phyloP scores from a whole-genome alignment of 805 yeast genomes.

The Metschnikowia gelsemii region DNA sequence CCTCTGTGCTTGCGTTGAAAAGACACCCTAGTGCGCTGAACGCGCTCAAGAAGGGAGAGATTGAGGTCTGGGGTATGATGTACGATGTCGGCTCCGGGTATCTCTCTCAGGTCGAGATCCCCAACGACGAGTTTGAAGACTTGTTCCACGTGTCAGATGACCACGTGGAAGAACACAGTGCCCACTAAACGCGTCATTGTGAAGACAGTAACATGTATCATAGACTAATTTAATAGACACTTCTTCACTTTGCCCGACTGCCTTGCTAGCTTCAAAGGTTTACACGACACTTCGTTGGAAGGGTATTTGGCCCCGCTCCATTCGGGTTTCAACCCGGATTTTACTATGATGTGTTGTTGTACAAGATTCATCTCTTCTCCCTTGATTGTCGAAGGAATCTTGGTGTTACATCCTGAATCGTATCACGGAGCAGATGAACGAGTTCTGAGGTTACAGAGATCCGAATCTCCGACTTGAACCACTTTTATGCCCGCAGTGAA shows the following conservation, averaged over 20 bases:
- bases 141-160: constrained; percentile 40
- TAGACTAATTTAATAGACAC: constrained; percentile 5
- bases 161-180: constrained; percentile 25
- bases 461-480: too few relatives aligned
- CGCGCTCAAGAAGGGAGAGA: constrained; percentile 23
- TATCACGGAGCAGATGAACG: too few relatives aligned
- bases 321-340: too few relatives aligned
- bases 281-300: too few relatives aligned
- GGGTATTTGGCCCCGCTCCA: too few relatives aligned
- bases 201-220: constrained; percentile 5
- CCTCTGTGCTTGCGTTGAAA: constrained; percentile 22
- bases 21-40: constrained; percentile 23
- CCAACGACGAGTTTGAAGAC: constrained; percentile 45
- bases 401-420: too few relatives aligned
- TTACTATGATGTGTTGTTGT: too few relatives aligned
- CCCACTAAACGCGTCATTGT: constrained; percentile 17
- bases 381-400: too few relatives aligned
- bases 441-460: too few relatives aligned
- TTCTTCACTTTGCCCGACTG: not conserved
- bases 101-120: constrained; percentile 25
- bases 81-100: constrained; percentile 23
- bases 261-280: too few relatives aligned
- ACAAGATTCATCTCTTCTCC: too few relatives aligned
- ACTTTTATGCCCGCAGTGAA: too few relatives aligned
- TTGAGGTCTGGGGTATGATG: constrained; percentile 26